phyloP scores from a whole-genome alignment of 129 eudicot genomes.

The Flaveria sonorensis region DNA sequence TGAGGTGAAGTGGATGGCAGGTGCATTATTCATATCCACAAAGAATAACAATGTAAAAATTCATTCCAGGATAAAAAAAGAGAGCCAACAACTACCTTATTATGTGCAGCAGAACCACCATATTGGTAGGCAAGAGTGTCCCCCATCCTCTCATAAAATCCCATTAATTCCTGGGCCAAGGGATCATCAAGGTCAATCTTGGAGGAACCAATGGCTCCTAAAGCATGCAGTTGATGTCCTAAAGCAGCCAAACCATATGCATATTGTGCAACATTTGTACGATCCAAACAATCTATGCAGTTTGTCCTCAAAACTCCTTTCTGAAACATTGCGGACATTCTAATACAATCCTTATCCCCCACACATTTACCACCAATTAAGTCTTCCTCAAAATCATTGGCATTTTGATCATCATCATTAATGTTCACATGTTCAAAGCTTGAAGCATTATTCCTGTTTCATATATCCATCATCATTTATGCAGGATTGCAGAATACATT shows the following conservation, averaged over 20 bases:
- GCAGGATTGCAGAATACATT: neutral
- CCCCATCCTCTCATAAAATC: constrained; percentile 87
- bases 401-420: constrained; percentile 40
- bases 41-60: constrained; percentile 3
- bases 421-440: constrained; percentile 30
- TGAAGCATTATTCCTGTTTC: constrained; percentile 43
- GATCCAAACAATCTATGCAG: constrained; percentile 97
- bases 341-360: constrained; percentile 43
- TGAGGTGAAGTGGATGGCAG: constrained; percentile 10
- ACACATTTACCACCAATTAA: constrained; percentile 39
- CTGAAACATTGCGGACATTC: constrained; percentile 46
- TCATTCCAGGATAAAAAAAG: neutral
- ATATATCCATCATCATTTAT: constrained; percentile 12
- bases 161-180: constrained; percentile 75
- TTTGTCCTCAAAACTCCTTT: constrained; percentile 88
- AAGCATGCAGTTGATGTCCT: constrained; percentile 76
- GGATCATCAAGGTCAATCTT: constrained; percentile 61
- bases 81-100: constrained; percentile 59
- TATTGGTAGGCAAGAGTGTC: constrained; percentile 91
- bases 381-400: constrained; percentile 30
- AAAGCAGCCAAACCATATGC: constrained; percentile 94
- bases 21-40: constrained; percentile 11
- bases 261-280: constrained; percentile 95
- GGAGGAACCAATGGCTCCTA: constrained; percentile 59
- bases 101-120: constrained; percentile 99